Base-by-base conservation (phyloP, 768 basidiomycete species). In the Mycena sanguinolenta region DNA sequence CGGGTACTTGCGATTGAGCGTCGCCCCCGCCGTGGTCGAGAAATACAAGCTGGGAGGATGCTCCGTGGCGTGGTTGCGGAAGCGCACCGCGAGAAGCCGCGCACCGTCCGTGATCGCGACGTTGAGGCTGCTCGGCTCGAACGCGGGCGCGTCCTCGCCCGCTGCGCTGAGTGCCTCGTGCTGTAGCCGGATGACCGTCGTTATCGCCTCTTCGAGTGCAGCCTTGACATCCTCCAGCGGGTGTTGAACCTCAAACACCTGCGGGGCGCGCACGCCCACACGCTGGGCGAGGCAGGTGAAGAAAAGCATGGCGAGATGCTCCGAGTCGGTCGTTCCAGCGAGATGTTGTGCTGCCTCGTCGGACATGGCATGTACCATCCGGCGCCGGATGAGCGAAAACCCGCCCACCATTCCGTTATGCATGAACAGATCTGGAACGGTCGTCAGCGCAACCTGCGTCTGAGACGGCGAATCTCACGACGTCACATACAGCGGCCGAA, bases 1-100 rank as follows among this genome's bases (percentile, higher is more conserved):
- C 32, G 62, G 62, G 25, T 63, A 39, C 62, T 63, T 63, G 34
- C 62, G 62, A n/a, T 63, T 63, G 34, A 63, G 62, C 50, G 62
- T 63, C 62, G 52, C 49, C 49, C 62, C 62, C 6, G 62, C 62
- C 34, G 49, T 63, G 16, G 62, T 63, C 13, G 62, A 53, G 44
- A 46, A 46, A 46, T 46, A 46, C 44, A 46, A 46, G 19, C 44
- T 46, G 21, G 44, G 44, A 3, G 44, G 44, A 46, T 46, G 44
- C 44, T 46, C n/a, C 44, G 44, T 46, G 16, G 44, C 44, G 21
- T 46, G 44, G 19, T 46, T 17, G 44, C 21, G 19, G 44, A 46
- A 46, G 44, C 44, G 44, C 44, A n/a, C 44, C n/a, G n/a, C 44
- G n/a, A 46, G 44, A 19, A 46, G 44, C 44, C n/a, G 16, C 19